Conservation (phyloP, 495 filamentous ascomycete genomes). For the Staphylotrichum tortipilum region DNA sequence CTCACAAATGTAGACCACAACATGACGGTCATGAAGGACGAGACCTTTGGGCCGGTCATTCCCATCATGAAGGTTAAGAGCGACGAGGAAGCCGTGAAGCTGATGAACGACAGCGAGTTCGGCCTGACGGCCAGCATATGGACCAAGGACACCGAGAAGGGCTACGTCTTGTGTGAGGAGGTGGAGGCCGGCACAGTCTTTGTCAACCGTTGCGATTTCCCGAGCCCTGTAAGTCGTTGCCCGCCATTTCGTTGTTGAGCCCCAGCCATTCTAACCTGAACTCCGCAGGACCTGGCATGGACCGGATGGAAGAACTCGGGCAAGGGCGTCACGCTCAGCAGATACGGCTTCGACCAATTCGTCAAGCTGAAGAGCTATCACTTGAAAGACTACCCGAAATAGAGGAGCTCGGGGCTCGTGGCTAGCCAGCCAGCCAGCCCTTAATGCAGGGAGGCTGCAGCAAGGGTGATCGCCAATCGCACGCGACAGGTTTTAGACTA, state of each 20-base stretch:
- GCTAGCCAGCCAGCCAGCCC: no score
- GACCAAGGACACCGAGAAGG: constrained; percentile 78
- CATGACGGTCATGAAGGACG: constrained; percentile 89
- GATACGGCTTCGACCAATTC: constrained; percentile 88
- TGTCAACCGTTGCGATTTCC: constrained; percentile 90
- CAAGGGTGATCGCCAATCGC: constrained; percentile 14
- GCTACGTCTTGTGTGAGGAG: constrained; percentile 66
- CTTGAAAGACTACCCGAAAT: constrained; percentile 77
- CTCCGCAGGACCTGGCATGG: constrained; percentile 81
- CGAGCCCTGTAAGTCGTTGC: constrained; percentile 64
- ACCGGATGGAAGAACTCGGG: constrained; percentile 97
- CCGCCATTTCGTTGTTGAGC: neutral
- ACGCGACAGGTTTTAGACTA: neutral
- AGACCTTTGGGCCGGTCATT: constrained; percentile 93
- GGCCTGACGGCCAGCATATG: constrained; percentile 96
- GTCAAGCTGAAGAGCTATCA: constrained; percentile 95
- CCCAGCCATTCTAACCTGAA: constrained; percentile 5
- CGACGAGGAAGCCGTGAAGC: constrained; percentile 69
- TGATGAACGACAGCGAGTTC: constrained; percentile 96
- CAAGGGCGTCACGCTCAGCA: constrained; percentile 80
- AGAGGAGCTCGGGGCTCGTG: constrained; percentile 23
- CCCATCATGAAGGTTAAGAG: constrained; percentile 83
- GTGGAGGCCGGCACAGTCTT: constrained; percentile 95
- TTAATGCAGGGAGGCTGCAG: constrained; percentile 14
- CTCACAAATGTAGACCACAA: constrained; percentile 71